phyloP scores from a whole-genome alignment of 148 eudicot species.

The Beta vulgaris region DNA sequence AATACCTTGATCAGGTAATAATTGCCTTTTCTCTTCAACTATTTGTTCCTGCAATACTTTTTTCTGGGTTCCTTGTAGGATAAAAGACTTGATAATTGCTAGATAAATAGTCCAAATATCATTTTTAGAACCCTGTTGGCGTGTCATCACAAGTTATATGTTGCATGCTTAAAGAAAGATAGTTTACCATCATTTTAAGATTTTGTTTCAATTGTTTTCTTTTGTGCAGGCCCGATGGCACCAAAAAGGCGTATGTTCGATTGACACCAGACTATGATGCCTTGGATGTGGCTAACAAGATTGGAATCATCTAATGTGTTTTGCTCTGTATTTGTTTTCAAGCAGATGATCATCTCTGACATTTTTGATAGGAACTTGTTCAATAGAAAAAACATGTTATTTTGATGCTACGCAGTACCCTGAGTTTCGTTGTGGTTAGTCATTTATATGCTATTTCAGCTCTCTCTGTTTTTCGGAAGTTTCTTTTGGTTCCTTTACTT shows the following conservation, averaged over 20 bases:
- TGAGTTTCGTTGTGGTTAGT: neutral
- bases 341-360: neutral
- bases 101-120: too few relatives aligned
- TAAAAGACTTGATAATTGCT: too few relatives aligned
- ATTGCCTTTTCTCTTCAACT: neutral
- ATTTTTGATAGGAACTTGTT: constrained; percentile 16
- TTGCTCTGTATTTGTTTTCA: neutral
- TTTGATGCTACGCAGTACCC: neutral
- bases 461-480: neutral
- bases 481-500: neutral
- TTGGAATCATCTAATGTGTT: constrained; percentile 54
- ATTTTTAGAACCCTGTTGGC: too few relatives aligned
- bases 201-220: neutral
- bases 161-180: neutral
- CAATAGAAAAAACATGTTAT: neutral
- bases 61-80: neutral
- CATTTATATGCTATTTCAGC: neutral
- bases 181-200: neutral
- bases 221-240: constrained; percentile 56
- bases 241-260: constrained; percentile 75
- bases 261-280: constrained; percentile 72
- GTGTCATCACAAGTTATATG: neutral
- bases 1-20: constrained; percentile 78
- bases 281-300: constrained; percentile 81
- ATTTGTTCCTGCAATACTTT: neutral